A percentile compares a stretch with the other conserved stretches of the same genome.
phyloP scores from a whole-genome alignment of 1,139 yeast genomes.

The Blastobotrys aristatus region DNA sequence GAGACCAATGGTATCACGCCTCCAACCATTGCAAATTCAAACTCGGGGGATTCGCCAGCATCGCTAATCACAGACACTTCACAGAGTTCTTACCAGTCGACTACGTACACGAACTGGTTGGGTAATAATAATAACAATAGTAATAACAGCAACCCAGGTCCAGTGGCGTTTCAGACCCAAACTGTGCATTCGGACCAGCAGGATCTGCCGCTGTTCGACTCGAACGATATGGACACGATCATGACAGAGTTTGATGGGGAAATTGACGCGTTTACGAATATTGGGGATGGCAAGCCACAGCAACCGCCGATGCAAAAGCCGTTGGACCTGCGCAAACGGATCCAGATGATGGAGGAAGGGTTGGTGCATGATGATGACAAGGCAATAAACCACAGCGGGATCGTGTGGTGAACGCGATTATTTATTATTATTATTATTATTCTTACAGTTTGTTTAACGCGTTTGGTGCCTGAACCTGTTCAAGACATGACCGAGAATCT shows the following conservation, averaged over 20 bases:
- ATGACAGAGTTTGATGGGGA: constrained; percentile 10
- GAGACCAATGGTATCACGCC: background rate
- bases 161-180: background rate
- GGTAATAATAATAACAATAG: background rate
- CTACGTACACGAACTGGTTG: background rate
- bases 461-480: too few relatives aligned
- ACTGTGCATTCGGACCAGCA: background rate
- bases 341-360: constrained; percentile 31
- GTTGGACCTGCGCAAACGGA: constrained; percentile 28
- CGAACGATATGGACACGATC: constrained; percentile 1
- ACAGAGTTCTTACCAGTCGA: background rate
- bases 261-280: constrained; percentile 16
- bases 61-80: constrained; percentile 15
- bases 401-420: constrained; percentile 6
- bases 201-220: background rate
- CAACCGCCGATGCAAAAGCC: constrained; percentile 5
- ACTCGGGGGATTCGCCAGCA: constrained; percentile 14
- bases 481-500: too few relatives aligned
- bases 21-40: background rate
- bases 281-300: constrained; percentile 1
- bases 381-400: background rate
- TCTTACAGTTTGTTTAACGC: too few relatives aligned
- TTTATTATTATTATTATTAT: background rate
- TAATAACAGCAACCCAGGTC: background rate
- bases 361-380: constrained; percentile 18